A percentile compares a stretch with the other conserved stretches of the same genome.
Evolutionary conservation across 2,329 filamentous ascomycete genomes (phyloP).

Genomic region (Camptophora hylomeconis): DNA sequence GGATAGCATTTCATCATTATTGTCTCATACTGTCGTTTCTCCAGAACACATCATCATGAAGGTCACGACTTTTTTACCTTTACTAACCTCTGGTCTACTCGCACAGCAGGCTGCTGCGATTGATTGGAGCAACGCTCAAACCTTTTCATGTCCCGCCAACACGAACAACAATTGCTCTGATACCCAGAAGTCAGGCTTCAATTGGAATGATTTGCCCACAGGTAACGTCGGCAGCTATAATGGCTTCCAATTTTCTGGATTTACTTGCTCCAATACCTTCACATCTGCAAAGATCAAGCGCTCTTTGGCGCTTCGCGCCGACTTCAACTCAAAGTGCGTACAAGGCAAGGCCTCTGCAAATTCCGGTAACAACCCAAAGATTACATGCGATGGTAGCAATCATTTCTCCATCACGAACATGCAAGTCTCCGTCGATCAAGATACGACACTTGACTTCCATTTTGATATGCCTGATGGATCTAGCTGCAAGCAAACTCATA

Average conservation of each 20-base stretch:
- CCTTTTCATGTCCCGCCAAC: conserved; percentile 58
- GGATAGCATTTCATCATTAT: too few species aligned
- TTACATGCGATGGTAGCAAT: conserved; percentile 41
- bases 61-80: conserved; percentile 14
- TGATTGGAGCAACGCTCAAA: conserved; percentile 36
- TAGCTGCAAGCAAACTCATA: conserved; percentile 62
- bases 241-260: conserved; percentile 63
- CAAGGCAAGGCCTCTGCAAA: conserved; percentile 35
- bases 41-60: too few species aligned
- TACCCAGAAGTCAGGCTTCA: conserved; percentile 57
- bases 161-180: conserved; percentile 63
- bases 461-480: conserved; percentile 76
- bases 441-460: conserved; percentile 71
- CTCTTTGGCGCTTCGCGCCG: conserved; percentile 32
- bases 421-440: conserved; percentile 59
- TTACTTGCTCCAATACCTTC: conserved; percentile 51
- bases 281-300: conserved; percentile 41
- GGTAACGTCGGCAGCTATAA: conserved; percentile 55
- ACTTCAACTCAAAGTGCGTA: conserved; percentile 41
- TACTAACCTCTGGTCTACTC: conserved; percentile 35
- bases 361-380: conserved; percentile 39
- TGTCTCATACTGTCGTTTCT: too few species aligned
- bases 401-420: conserved; percentile 64
- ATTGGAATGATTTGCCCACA: conserved; percentile 51
- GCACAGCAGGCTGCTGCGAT: conserved; percentile 35